Evolutionary conservation across 169 alveolate species (phyloP), one percentile per base, ranked within the genome.

Genomic region (Eimeria maxima): DNA sequence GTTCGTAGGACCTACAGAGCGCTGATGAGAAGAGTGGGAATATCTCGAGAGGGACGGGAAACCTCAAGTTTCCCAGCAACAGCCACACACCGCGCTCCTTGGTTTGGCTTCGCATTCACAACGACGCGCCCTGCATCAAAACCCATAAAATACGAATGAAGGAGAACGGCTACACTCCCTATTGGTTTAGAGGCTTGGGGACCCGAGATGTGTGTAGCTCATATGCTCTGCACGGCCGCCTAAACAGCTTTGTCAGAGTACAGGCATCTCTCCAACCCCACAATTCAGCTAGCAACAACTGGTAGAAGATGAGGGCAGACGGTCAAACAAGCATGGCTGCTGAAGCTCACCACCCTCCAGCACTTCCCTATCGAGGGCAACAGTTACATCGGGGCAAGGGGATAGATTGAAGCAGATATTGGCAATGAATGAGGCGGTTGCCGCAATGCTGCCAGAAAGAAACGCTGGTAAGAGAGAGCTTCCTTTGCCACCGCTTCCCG

Each of bases 31-130:
- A 86, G 93, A 13, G 63, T 42, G 63, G 93, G 93, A 60, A 20
- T 86, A 27, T 86, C 93, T 60, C 93, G 93, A 22, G 74, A 86
- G 42, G 93, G 93, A 13, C 57, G 93, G 44, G 78, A 86, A 20
- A 60, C 80, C 78, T 57, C 93, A 47, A 86, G 93, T n/a, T 86
- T 63, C 78, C 93, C 93, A 57, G 74, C 11, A 27, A 86, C 80
- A 38, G 14, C 11, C 63, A 57, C 53, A 22, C 57, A 6, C 60
- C 57, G 45, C 38, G 76, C 53, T 27, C 78, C 60, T 33, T 38
- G 80, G 22, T 38, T 86, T 53, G 63, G 93, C 55, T 45, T 45
- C 29, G 16, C 50, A 38, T 45, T 86, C 93, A 86, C 73, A 44
- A 57, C 18, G 57, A 57, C 78, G 63, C 93, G 93, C 14, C 93